Conservation (phyloP, 331 rosid species). For the Malus hybrid region DNA sequence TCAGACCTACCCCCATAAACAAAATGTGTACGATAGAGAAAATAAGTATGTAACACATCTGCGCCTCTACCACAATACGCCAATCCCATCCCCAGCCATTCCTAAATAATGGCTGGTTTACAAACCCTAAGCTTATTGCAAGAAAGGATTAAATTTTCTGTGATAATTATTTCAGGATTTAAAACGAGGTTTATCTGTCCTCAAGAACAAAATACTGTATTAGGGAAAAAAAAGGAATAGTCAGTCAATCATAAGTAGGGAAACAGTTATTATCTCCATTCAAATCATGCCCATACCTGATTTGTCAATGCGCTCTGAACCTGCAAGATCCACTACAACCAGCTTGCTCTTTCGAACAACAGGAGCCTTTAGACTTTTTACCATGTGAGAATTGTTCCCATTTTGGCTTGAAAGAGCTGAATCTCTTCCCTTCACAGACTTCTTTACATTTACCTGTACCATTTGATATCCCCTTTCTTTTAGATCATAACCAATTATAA, state of each 20-base stretch:
- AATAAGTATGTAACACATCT: neutral
- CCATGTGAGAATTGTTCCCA: slow-evolving; percentile 46
- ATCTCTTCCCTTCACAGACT: slow-evolving; percentile 75
- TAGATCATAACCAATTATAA: neutral
- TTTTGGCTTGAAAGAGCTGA: slow-evolving; percentile 58
- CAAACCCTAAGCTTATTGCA: neutral
- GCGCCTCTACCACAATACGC: neutral
- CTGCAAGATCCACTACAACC: slow-evolving; percentile 98
- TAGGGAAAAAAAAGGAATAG: neutral
- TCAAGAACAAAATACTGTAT: neutral
- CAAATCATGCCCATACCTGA: slow-evolving; percentile 56
- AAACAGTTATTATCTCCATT: neutral
- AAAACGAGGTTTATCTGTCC: no score
- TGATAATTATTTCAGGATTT: neutral
- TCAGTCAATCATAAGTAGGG: neutral
- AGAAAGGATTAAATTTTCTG: neutral
- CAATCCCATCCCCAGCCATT: neutral
- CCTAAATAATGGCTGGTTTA: neutral
- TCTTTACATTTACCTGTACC: slow-evolving; percentile 72
- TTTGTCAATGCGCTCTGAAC: slow-evolving; percentile 95
- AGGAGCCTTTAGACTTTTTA: slow-evolving; percentile 67
- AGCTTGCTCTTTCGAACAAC: slow-evolving; percentile 79
- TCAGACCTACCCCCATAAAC: neutral
- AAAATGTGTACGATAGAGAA: neutral
- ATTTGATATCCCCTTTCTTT: neutral